Conservation (phyloP, 2,329 filamentous ascomycete genomes). For the Cordyceps cicadae region DNA sequence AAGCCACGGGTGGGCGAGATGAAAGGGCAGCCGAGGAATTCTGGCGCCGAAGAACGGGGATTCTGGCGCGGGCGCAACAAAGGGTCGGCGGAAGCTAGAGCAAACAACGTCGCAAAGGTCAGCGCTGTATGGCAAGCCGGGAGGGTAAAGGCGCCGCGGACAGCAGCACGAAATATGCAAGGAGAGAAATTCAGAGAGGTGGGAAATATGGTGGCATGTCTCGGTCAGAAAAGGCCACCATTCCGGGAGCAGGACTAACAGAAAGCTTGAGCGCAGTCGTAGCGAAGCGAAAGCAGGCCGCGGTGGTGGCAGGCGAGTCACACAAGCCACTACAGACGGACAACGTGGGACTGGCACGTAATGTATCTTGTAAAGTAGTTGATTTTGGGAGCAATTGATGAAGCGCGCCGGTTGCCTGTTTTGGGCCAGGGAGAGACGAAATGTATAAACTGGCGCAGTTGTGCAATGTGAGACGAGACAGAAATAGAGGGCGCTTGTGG, state of each 20-base stretch:
- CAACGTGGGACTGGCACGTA: constrained; percentile 8
- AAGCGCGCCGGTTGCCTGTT: constrained; percentile 6
- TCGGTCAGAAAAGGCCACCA: neutral
- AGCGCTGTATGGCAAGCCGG: neutral
- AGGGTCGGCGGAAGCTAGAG: neutral
- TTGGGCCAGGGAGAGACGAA: neutral
- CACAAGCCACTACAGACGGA: constrained; percentile 1
- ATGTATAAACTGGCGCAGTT: neutral
- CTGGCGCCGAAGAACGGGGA: neutral
- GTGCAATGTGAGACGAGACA: neutral
- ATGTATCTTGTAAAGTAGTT: neutral
- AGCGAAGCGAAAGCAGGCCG: constrained; percentile 3
- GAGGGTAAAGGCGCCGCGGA: neutral
- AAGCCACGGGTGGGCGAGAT: neutral
- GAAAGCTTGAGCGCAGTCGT: neutral
- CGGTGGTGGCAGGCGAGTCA: neutral
- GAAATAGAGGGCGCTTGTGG: neutral
- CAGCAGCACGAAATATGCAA: neutral
- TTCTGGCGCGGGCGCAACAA: neutral
- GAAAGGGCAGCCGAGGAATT: neutral
- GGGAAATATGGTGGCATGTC: neutral
- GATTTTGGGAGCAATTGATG: neutral
- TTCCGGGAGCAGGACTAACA: neutral
- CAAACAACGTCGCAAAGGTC: neutral
- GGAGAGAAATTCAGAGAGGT: neutral